Evolutionary conservation across 2,329 filamentous ascomycete species (phyloP).

Genomic region (Monosporascus sp.): DNA sequence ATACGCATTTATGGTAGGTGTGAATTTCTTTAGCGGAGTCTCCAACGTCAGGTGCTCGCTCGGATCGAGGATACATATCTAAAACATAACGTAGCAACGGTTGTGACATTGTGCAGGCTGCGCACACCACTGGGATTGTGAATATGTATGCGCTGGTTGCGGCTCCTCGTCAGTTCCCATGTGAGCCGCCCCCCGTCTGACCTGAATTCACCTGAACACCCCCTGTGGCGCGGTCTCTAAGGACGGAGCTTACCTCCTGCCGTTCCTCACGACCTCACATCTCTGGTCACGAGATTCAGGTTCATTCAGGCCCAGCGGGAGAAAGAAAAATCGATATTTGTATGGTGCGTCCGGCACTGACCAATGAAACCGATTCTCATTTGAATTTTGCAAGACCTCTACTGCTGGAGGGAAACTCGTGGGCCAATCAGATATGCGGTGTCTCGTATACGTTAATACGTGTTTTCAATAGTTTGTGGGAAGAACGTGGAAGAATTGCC

Average conservation of each 20-base stretch:
- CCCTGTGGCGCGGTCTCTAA: not conserved
- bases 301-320: no score
- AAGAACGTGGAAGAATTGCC: no score
- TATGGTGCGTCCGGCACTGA: not conserved
- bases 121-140: not conserved
- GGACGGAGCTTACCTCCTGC: not conserved
- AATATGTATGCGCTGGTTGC: not conserved
- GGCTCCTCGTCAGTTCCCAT: not conserved
- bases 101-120: no score
- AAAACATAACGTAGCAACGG: no score
- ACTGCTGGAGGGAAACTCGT: not conserved
- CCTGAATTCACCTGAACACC: not conserved
- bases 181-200: not conserved
- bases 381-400: not conserved
- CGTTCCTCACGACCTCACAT: not conserved
- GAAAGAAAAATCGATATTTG: not conserved
- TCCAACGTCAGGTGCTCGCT: no score
- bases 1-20: no score
- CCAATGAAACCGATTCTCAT: not conserved
- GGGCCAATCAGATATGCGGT: no score
- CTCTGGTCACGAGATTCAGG: not conserved
- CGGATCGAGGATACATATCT: no score
- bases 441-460: no score
- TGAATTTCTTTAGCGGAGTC: no score
- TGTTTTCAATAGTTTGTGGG: no score